Conservation (phyloP, 179 eudicot species). For the Spergularia azorica region DNA sequence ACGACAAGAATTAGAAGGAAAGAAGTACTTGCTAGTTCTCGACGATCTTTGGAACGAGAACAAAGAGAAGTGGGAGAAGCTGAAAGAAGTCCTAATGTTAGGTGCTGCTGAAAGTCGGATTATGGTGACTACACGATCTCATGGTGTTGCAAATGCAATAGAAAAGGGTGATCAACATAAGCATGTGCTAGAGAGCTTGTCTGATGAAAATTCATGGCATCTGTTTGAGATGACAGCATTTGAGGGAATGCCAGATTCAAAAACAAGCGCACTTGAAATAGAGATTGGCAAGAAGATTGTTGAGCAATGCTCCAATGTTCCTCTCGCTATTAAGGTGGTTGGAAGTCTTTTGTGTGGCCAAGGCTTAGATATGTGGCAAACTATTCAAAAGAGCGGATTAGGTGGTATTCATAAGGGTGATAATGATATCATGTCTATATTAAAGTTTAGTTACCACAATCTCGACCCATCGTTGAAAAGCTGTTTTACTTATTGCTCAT, state of each 20-base stretch:
- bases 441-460: constrained; percentile 10
- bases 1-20: not conserved
- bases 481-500: constrained; percentile 15
- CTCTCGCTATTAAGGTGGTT: constrained; percentile 27
- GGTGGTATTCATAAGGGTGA: no score
- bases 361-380: not conserved
- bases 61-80: not conserved
- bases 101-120: not conserved
- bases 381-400: not conserved
- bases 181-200: not conserved
- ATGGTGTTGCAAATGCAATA: not conserved
- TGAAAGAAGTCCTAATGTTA: not conserved
- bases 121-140: constrained; percentile 1
- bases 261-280: not conserved
- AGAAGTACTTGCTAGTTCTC: not conserved
- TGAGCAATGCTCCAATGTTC: constrained; percentile 27
- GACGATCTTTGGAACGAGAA: constrained; percentile 3
- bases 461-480: not conserved
- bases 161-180: not conserved
- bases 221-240: not conserved
- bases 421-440: not conserved
- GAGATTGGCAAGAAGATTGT: constrained; percentile 2
- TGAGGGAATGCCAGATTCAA: not conserved
- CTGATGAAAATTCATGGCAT: not conserved
- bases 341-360: constrained; percentile 18